phyloP scores from a whole-genome alignment of 345 rosid species.

The Populus euphratica region DNA sequence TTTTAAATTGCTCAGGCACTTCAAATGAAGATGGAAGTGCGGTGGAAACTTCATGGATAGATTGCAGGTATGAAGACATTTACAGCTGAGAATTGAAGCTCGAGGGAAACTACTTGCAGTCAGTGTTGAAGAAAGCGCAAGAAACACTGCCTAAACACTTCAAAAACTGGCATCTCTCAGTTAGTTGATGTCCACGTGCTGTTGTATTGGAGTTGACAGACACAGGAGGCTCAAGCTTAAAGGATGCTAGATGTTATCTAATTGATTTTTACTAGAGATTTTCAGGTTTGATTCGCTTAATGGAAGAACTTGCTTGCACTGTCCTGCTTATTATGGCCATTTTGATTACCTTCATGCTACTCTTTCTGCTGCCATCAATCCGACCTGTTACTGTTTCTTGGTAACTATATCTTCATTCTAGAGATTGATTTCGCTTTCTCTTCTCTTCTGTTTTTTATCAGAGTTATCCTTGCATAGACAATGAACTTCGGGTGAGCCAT shows the following conservation, averaged over 20 bases:
- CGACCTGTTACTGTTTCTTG: conserved; percentile 51
- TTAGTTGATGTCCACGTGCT: conserved; percentile 43
- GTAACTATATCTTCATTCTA: no score
- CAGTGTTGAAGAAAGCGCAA: conserved; percentile 80
- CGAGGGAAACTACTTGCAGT: conserved; percentile 81
- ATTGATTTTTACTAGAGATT: conserved; percentile 55
- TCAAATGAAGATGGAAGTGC: conserved; percentile 88
- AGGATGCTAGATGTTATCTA: conserved; percentile 11
- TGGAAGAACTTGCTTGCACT: conserved; percentile 91
- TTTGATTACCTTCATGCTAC: conserved; percentile 73
- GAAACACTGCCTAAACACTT: conserved; percentile 58
- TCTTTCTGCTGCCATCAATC: conserved; percentile 69
- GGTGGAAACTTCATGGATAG: conserved; percentile 82
- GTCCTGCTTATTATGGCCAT: conserved; percentile 89
- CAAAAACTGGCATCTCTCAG: no score
- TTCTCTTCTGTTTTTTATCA: no score
- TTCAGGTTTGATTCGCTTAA: conserved; percentile 80
- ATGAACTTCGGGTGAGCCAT: no score
- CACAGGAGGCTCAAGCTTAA: conserved; percentile 35
- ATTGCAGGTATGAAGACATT: conserved; percentile 87
- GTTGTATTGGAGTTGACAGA: conserved; percentile 65
- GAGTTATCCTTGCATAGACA: no score
- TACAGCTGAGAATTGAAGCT: conserved; percentile 93
- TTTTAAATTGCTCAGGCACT: conserved; percentile 73
- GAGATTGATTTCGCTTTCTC: no score